A percentile compares a stretch with the other conserved stretches of the same genome.
These are phyloP conservation scores for Cichorium intybus DNA, from an alignment of 140 eudicot species.

Conservation along the genomic window DNA sequence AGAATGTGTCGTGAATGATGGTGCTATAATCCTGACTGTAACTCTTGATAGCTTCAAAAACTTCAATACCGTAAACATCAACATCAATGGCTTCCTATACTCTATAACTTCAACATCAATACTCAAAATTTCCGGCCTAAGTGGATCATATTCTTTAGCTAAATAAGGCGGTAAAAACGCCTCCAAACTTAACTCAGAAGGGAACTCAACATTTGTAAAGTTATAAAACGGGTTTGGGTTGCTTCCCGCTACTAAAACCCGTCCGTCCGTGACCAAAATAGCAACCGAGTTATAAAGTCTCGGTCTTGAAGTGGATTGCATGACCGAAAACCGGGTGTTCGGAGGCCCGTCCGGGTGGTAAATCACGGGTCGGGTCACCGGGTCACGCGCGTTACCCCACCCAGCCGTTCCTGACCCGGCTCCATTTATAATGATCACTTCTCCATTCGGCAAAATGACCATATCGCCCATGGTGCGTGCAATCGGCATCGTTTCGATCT, in stretches of 20 bases:
- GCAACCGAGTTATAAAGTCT: conserved; percentile 76
- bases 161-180: conserved; percentile 74
- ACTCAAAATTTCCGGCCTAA: conserved; percentile 42
- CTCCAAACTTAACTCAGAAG: conserved; percentile 75
- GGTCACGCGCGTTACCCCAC: conserved; percentile 60
- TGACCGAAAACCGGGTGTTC: conserved; percentile 41
- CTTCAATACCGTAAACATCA: conserved; percentile 41
- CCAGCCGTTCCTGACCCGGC: conserved; percentile 77
- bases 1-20: conserved; percentile 76
- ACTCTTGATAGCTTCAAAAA: conserved; percentile 39
- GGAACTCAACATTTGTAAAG: conserved; percentile 58
- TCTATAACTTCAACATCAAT: conserved; percentile 26
- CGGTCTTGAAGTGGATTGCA: conserved; percentile 49
- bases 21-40: conserved; percentile 54
- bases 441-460: conserved; percentile 66
- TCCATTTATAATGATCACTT: conserved; percentile 69
- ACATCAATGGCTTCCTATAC: conserved; percentile 34
- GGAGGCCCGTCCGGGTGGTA: conserved; percentile 37
- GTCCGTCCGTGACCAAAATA: conserved; percentile 57
- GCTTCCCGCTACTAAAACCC: conserved; percentile 79
- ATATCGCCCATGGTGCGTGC: conserved; percentile 87
- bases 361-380: conserved; percentile 62
- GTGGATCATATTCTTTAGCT: conserved; percentile 31
- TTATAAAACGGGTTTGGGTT: conserved; percentile 71
- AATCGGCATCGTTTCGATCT: conserved; percentile 68